Evolutionary conservation across 106 monocot genomes (phyloP), one percentile per base, ranked within the genome.

Genomic region (Apostasia ramifera): DNA sequence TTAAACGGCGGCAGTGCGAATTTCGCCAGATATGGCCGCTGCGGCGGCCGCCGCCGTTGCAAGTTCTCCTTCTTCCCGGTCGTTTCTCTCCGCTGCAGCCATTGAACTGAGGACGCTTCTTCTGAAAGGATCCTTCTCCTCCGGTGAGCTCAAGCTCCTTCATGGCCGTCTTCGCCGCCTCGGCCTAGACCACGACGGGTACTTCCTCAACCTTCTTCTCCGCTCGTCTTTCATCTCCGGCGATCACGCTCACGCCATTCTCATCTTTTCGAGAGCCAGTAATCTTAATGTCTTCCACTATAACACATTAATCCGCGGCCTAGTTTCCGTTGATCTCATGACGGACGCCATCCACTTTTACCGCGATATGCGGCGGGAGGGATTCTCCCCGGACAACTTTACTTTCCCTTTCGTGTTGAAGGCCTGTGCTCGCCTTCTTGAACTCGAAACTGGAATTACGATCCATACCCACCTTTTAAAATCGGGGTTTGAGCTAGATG

Each of bases 371-470:
- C 84, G 80, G 13, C 62, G 12, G 47, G 41, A 61, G 1, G 80
- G 80, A 63, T 67, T 80, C 44, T 81, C 57, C 6, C 91, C 91
- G 8, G 73, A 82, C 50, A 69, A 82, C 57, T 91, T 87, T 82
- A 91, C 91, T 47, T 83, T 85, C 66, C 87, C 87, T 48, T 87
- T 85, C 41, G 85, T 91, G 54, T 70, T 88, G n/a, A 91, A 87
- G 71, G 84, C 87, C 41, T 85, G 84, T 68, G 68, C 87, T 0
- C 43, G 78, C 14, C 75, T 87, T 6, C 68, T 26, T 3, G 75
- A 85, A 51, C 53, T 80, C 4, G 37, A 13, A 1, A 5, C 66
- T 8, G 91, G 91, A 14, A 40, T 49, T 38, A 71, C 8, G 51
- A 74, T 86, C 45, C 91, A 91, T 69, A 63, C 82, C 68, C 77